These are phyloP conservation scores for Benincasa hispida DNA, from an alignment of 306 rosid genomes.

Conservation along the genomic window DNA sequence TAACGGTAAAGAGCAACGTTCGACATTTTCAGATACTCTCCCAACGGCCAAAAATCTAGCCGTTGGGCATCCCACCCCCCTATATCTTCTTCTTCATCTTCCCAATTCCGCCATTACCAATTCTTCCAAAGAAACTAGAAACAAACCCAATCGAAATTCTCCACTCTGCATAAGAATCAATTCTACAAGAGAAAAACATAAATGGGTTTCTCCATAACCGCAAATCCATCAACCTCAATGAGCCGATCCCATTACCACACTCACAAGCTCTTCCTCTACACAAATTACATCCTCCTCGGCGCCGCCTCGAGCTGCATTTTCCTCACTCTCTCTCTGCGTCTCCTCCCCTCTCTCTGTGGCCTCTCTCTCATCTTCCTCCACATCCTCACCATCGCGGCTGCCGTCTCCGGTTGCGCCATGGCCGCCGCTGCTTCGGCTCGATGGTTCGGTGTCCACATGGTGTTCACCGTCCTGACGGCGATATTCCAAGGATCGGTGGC, in stretches of 20 bases:
- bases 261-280: conserved; percentile 59
- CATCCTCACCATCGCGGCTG: conserved; percentile 50
- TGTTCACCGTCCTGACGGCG: conserved; percentile 59
- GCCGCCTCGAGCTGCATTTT: conserved; percentile 95
- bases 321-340: conserved; percentile 82
- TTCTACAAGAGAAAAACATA: neutral
- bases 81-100: no score
- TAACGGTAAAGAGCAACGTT: no score
- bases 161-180: no score
- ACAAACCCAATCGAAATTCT: neutral
- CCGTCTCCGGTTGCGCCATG: conserved; percentile 63
- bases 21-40: no score
- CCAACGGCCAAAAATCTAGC: no score
- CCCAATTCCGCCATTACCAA: neutral
- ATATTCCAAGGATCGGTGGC: conserved; percentile 74
- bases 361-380: conserved; percentile 76
- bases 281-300: conserved; percentile 75
- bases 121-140: neutral
- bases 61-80: no score
- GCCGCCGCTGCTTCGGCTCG: conserved; percentile 30
- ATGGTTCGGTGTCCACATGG: conserved; percentile 83
- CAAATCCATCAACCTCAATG: neutral
- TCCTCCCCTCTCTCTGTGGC: conserved; percentile 69
- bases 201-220: conserved; percentile 31
- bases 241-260: conserved; percentile 34